Evolutionary conservation across 1,284 basidiomycete genomes (phyloP).

Genomic region (Xerocomus nothofagi): DNA sequence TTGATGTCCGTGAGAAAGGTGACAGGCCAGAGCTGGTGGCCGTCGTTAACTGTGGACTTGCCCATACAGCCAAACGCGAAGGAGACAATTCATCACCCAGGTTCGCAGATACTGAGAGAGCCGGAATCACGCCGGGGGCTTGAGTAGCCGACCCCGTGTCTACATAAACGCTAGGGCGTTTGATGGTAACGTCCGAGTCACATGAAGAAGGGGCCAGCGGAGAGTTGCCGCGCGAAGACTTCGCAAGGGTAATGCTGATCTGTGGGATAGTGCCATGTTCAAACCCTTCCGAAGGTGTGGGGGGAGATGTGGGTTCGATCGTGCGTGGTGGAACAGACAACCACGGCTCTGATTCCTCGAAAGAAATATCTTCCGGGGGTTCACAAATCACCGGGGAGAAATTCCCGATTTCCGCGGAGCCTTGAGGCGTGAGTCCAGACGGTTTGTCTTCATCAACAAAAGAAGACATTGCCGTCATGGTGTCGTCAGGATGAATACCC

Average conservation of each 20-base stretch:
- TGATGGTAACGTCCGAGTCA: slow-evolving; percentile 30
- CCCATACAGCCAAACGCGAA: slow-evolving; percentile 18
- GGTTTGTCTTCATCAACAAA: slow-evolving; percentile 10
- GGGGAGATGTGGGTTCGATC: slow-evolving; percentile 14
- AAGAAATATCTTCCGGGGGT: slow-evolving; percentile 30
- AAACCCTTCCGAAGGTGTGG: slow-evolving; percentile 12
- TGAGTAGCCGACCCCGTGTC: slow-evolving; percentile 31
- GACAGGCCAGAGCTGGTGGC: slow-evolving; percentile 26
- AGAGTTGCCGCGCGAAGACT: slow-evolving; percentile 32
- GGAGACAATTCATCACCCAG: slow-evolving; percentile 26
- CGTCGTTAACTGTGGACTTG: slow-evolving; percentile 29
- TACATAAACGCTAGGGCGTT: slow-evolving; percentile 33
- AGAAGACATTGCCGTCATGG: slow-evolving; percentile 22
- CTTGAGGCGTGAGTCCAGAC: slow-evolving; percentile 16
- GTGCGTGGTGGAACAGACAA: slow-evolving; percentile 12
- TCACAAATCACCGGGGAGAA: slow-evolving; percentile 32
- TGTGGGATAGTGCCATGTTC: slow-evolving; percentile 27
- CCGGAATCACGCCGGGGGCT: slow-evolving; percentile 13
- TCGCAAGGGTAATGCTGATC: slow-evolving; percentile 32
- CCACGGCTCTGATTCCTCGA: slow-evolving; percentile 22
- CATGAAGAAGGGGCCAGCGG: slow-evolving; percentile 28
- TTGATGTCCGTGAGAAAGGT: slow-evolving; percentile 31
- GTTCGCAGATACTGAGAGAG: slow-evolving; percentile 16
- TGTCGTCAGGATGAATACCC: slow-evolving; percentile 13
- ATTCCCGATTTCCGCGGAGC: slow-evolving; percentile 29